Conservation (phyloP, 768 basidiomycete species). For the Suillus cothurnatus region DNA sequence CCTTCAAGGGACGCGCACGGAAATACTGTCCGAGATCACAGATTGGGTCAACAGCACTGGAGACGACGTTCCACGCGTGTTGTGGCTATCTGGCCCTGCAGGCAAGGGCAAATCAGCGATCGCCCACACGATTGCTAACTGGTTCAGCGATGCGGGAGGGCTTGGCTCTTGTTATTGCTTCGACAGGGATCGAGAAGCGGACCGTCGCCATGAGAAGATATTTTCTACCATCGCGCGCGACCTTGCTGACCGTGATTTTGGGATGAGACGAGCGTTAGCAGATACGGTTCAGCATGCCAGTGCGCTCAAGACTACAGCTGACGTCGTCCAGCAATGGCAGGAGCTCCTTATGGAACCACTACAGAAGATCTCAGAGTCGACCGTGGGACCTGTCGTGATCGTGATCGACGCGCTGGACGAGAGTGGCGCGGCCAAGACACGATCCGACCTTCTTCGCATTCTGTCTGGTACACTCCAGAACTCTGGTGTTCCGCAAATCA, state of each 20-base stretch:
- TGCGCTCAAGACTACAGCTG: constrained; percentile 1
- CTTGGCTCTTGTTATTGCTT: constrained; percentile 9
- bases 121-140: constrained; percentile 20
- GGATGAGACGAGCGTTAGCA: neutral
- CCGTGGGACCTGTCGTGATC: constrained; percentile 22
- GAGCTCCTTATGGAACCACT: constrained; percentile 17
- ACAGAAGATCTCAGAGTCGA: constrained; percentile 5
- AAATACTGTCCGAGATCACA: constrained; percentile 26
- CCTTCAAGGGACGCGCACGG: constrained; percentile 21
- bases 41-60: constrained; percentile 22
- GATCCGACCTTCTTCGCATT: constrained; percentile 15
- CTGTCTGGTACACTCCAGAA: neutral
- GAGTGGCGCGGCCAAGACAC: constrained; percentile 8
- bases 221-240: constrained; percentile 16
- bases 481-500: neutral
- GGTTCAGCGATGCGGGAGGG: neutral
- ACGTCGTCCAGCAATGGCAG: constrained; percentile 15
- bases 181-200: constrained; percentile 3
- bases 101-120: neutral
- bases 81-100: neutral
- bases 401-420: constrained; percentile 28
- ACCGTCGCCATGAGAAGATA: constrained; percentile 9
- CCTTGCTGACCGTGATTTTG: constrained; percentile 2
- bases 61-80: neutral
- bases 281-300: neutral